Percentiles rank a stretch among this genome's conserved stretches.
Evolutionary conservation across 2,329 filamentous ascomycete species (phyloP).

Genomic region (Fusarium chlamydosporum): DNA sequence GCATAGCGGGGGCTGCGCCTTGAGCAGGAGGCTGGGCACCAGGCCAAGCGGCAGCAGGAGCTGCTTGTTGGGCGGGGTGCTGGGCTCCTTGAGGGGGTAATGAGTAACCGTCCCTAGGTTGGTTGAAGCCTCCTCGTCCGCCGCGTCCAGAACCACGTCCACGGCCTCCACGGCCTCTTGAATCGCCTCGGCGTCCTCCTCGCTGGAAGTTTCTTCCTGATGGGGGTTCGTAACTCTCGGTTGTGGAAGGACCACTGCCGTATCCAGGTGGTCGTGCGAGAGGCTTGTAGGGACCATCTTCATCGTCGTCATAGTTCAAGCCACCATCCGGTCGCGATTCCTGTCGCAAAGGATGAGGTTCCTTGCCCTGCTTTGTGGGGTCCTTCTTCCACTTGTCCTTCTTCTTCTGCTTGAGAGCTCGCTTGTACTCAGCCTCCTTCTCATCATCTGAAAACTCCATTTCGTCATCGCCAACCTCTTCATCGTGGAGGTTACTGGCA

Average conservation of each 20-base stretch:
- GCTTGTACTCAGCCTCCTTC: conserved; percentile 86
- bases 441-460: conserved; percentile 98
- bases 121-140: conserved; percentile 55
- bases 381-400: conserved; percentile 64
- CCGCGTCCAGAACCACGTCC: conserved; percentile 60
- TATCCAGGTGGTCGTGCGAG: conserved; percentile 77
- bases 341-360: conserved; percentile 59
- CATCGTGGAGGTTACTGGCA: conserved; percentile 94
- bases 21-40: conserved; percentile 37
- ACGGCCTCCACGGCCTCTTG: conserved; percentile 61
- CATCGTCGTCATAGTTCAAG: conserved; percentile 77
- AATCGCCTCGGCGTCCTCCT: conserved; percentile 62
- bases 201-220: conserved; percentile 54
- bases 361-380: conserved; percentile 56
- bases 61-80: conserved; percentile 54
- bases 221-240: conserved; percentile 56
- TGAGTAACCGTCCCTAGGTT: conserved; percentile 59
- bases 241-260: conserved; percentile 63
- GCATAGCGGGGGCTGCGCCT: conserved; percentile 45
- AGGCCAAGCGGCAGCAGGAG: conserved; percentile 35
- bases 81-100: conserved; percentile 54
- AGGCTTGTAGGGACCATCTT: conserved; percentile 79
- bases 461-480: conserved; percentile 88
- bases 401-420: conserved; percentile 76
- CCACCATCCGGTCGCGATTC: conserved; percentile 60